Base-by-base conservation (phyloP, 2,329 filamentous ascomycete genomes). In the Coniochaeta sp. region DNA sequence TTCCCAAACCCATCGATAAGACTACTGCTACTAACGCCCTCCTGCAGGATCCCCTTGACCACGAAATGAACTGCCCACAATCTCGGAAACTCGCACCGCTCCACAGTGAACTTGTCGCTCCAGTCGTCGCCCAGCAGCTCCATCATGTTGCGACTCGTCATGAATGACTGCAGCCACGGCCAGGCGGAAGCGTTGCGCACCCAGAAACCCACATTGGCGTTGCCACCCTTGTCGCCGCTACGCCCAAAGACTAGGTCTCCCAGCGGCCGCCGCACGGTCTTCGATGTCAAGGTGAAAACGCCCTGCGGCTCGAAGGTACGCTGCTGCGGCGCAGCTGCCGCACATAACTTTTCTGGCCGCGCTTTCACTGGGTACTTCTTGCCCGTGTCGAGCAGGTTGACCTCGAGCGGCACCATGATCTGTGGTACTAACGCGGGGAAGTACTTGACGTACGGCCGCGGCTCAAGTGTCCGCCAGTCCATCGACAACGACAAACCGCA, bases 1-100 rank as follows among this genome's bases (percentile, higher is more conserved):
- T 83, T 83, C 1, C 75, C 81, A 64, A 83, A 75, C 2, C 74
- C 72, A 67, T 83, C 80, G 22, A 83, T 61, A 26, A 76, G 67
- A 36, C 71, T 74, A 24, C 74, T 79, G 61, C 78, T 79, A 64
- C 79, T 81, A 1, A 83, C 77, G 0, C 75, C 75, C 1, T 73
- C 67, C 1, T 76, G 50, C 6, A 55, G n/a, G 11, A 55, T 31
- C 8, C 50, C 50, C n/a, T 55, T 55, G 26, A 55, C 75, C 12
- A 80, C 63, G 22, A 77, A 72, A 1, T 76, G 78, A 61, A 76
- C 73, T 0, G 76, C 75, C 47, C 67, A 64, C 0, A 81, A 66
- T 16, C 70, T 62, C 1, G 72, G 68, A 58, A 81, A 78, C 67
- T 81, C 79, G 50, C 77, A 77, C 24, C 78, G 65, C 64, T 80